phyloP scores from a whole-genome alignment of 495 filamentous ascomycete genomes.

The Trichocladium antarcticum region DNA sequence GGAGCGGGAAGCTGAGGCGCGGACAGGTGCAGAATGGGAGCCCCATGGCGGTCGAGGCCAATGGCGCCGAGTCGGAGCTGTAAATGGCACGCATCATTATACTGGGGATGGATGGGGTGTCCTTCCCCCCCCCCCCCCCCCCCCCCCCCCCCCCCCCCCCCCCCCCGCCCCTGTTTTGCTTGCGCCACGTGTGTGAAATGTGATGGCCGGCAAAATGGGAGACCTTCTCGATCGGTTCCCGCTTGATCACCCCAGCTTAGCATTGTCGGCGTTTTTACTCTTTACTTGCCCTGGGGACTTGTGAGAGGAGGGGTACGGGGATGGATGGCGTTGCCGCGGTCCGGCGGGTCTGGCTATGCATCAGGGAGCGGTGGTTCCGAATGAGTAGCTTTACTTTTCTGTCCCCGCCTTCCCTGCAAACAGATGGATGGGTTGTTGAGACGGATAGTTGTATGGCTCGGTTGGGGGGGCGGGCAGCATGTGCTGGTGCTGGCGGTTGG shows the following conservation, averaged over 20 bases:
- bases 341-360: no score
- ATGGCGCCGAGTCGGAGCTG: constrained; percentile 41
- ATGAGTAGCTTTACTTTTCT: neutral
- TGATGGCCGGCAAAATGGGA: neutral
- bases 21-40: constrained; percentile 35
- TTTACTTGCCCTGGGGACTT: neutral
- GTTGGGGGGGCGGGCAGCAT: neutral
- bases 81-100: no score
- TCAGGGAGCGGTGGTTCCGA: no score
- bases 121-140: no score
- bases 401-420: no score
- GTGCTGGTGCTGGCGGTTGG: neutral
- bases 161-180: no score
- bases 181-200: no score
- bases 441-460: neutral
- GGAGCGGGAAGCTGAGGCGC: constrained; percentile 18
- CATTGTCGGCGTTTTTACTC: constrained; percentile 7
- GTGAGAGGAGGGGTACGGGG: neutral
- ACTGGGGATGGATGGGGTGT: no score
- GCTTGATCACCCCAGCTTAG: neutral
- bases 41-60: constrained; percentile 42
- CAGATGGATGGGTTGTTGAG: neutral
- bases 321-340: no score
- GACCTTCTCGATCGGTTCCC: neutral
- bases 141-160: no score